These are phyloP conservation scores for Nannizziopsis barbatae DNA, from an alignment of 2,329 filamentous ascomycete species.

Conservation along the genomic window DNA sequence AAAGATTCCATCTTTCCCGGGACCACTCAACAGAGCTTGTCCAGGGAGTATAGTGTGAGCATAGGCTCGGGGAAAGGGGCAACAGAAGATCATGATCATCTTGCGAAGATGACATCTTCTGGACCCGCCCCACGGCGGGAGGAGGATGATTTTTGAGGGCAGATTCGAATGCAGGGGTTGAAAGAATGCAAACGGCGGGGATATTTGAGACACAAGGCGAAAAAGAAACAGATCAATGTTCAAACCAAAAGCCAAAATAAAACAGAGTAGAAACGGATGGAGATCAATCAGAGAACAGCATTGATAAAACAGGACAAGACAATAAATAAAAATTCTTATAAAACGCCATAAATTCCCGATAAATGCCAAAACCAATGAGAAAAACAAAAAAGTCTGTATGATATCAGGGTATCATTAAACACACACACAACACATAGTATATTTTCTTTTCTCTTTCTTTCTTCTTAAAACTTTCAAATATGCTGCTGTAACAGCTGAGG, in stretches of 20 bases:
- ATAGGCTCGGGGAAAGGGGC: not conserved
- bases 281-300: no score
- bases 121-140: no score
- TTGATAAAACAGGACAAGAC: not conserved
- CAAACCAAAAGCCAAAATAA: not conserved
- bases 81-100: not conserved
- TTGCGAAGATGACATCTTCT: no score
- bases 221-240: not conserved
- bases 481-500: conserved; percentile 36
- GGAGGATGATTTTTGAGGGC: no score
- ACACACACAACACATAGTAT: not conserved
- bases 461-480: conserved; percentile 21
- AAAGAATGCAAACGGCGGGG: no score
- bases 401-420: conserved; percentile 4
- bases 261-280: conserved; percentile 2
- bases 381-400: not conserved
- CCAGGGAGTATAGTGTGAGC: no score
- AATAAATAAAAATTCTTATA: not conserved
- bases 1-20: conserved; percentile 2
- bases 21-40: no score
- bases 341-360: conserved; percentile 6
- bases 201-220: no score
- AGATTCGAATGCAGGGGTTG: no score
- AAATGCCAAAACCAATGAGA: not conserved
- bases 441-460: not conserved